phyloP scores from a whole-genome alignment of 2,329 filamentous ascomycete species.

The Sphaceloma murrayae region DNA sequence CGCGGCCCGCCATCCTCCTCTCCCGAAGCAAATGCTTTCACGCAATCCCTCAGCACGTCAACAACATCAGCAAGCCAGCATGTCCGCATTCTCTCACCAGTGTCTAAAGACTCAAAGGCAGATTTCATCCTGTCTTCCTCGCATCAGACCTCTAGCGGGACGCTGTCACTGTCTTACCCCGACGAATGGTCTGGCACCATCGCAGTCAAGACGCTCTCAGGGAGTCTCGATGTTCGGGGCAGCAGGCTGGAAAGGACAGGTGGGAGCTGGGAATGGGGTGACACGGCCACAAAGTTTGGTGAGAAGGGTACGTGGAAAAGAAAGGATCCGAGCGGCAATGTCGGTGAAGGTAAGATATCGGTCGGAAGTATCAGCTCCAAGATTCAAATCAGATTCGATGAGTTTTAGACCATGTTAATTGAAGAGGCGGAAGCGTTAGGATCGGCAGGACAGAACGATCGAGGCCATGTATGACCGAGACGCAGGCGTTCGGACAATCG shows the following conservation, averaged over 20 bases:
- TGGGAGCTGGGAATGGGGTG: slow-evolving; percentile 6
- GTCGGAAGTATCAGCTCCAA: slow-evolving; percentile 1
- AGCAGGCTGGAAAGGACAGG: slow-evolving; percentile 2
- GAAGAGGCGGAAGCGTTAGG: too few relatives aligned
- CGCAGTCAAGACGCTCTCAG: slow-evolving; percentile 7
- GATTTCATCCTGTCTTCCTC: background rate
- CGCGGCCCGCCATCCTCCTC: background rate
- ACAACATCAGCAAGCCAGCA: background rate
- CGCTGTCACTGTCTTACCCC: slow-evolving; percentile 1
- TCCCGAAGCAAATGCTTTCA: background rate
- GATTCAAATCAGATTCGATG: slow-evolving; percentile 1
- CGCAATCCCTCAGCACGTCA: background rate
- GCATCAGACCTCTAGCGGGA: slow-evolving; percentile 4
- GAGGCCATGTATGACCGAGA: too few relatives aligned
- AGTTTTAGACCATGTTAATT: background rate
- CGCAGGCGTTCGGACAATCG: background rate
- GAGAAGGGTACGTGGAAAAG: slow-evolving; percentile 15
- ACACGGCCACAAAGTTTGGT: background rate
- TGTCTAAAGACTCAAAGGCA: background rate
- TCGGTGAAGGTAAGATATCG: background rate
- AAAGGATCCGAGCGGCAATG: slow-evolving; percentile 1
- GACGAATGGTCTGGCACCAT: slow-evolving; percentile 10
- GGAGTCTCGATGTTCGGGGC: slow-evolving; percentile 4
- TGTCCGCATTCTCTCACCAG: background rate
- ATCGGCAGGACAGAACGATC: background rate